Base-by-base conservation (phyloP, 495 filamentous ascomycete genomes). In the Penicillium pancosmium region DNA sequence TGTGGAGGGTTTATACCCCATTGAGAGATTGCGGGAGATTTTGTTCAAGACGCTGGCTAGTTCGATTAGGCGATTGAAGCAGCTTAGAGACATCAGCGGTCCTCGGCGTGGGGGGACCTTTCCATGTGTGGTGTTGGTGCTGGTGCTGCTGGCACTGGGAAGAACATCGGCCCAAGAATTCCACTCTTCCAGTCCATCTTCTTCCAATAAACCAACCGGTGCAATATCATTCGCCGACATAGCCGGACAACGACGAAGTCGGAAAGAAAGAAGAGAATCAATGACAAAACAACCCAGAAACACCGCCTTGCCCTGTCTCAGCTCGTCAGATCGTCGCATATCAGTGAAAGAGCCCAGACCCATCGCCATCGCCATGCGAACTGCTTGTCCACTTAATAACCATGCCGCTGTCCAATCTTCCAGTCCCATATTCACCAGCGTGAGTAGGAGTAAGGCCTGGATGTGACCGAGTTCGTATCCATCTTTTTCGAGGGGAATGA, bases 111-210 rank as follows among this genome's bases (percentile, higher is more conserved):
- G 77, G 8, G 79, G 63, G 56, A 69, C 69, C 55, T 70, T 73
- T 35, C 63, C 63, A 21, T 71, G 65, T 31, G 57, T 54, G 54
- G 50, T 62, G 9, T 62, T 62, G 27, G 27, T 1, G 27, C 27
- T 31, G 27, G 4, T 9, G 27, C 1, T 31, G 23, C 23, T 4
- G 27, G 27, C 27, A 12, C 77, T 76, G 5, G 74, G 76, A 31
- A 83, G 67, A 31, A 82, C 82, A 52, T 84, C 79, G 4, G 73
- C 75, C 88, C 88, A 91, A 2, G 82, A 84, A 58, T 88, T 85
- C 88, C 87, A 91, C 68, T 91, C 87, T 57, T 91, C 88, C 18
- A 86, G 67, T 6, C 85, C 88, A 68, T 88, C 84, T 67, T 89
- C 85, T 57, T 82, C 78, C 11, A 87, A 62, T 10, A 78, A 64